phyloP scores from a whole-genome alignment of 768 basidiomycete genomes.

The Suillus subluteus region DNA sequence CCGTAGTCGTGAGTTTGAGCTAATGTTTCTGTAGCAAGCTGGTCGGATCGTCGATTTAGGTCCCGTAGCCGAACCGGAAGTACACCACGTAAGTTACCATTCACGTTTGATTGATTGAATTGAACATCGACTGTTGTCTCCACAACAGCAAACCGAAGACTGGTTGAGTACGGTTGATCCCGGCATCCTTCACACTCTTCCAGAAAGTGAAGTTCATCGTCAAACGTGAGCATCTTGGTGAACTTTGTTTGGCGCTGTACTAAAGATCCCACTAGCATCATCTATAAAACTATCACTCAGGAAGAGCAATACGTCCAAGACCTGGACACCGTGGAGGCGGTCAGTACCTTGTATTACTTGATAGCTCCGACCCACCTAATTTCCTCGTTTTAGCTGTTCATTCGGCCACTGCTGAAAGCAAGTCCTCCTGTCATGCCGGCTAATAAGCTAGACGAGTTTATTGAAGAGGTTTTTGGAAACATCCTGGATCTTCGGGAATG shows the following conservation, averaged over 20 bases:
- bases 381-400: constrained; percentile 46
- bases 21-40: constrained; percentile 27
- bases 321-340: constrained; percentile 78
- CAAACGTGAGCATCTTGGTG: constrained; percentile 56
- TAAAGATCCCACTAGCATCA: constrained; percentile 47
- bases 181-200: constrained; percentile 55
- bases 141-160: constrained; percentile 38
- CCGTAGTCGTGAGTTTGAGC: neutral
- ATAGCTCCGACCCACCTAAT: constrained; percentile 29
- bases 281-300: constrained; percentile 85
- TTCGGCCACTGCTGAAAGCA: constrained; percentile 55
- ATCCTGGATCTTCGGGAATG: constrained; percentile 85
- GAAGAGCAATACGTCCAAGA: constrained; percentile 92
- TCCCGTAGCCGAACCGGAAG: constrained; percentile 31
- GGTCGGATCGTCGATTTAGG: constrained; percentile 25
- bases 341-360: constrained; percentile 38
- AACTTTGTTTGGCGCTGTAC: neutral
- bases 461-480: constrained; percentile 90
- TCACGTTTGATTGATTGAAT: constrained; percentile 13
- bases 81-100: constrained; percentile 38
- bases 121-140: constrained; percentile 13
- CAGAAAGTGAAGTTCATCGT: constrained; percentile 77
- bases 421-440: constrained; percentile 59
- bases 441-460: constrained; percentile 74
- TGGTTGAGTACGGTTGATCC: constrained; percentile 59